These are phyloP conservation scores for Vairimorpha ceranae DNA, from an alignment of 371 early-diverging fungal species.

Conservation along the genomic window DNA sequence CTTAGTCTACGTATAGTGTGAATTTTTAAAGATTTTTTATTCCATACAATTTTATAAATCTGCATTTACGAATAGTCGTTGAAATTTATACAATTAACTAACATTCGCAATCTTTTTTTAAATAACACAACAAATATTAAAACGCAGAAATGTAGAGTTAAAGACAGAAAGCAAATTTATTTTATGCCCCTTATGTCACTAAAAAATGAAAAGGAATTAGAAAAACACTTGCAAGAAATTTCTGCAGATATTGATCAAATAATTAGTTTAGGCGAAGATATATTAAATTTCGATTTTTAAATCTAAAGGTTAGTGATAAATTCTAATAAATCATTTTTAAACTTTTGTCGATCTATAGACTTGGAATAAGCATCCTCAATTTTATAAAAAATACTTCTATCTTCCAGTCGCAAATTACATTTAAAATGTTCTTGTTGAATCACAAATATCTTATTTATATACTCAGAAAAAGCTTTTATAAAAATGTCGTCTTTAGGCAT, in stretches of 20 bases:
- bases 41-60: too few relatives aligned
- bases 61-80: too few relatives aligned
- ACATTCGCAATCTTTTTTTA: too few relatives aligned
- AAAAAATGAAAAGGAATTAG: too few relatives aligned
- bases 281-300: neutral
- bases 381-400: constrained; percentile 10
- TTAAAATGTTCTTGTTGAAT: neutral
- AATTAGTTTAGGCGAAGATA: constrained; percentile 14
- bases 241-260: constrained; percentile 24
- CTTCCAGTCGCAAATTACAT: constrained; percentile 29
- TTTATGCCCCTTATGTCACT: too few relatives aligned
- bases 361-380: constrained; percentile 20
- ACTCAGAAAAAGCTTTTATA: constrained; percentile 6
- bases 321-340: constrained; percentile 38
- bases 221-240: constrained; percentile 15
- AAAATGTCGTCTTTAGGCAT: constrained; percentile 36
- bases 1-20: too few relatives aligned
- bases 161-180: too few relatives aligned
- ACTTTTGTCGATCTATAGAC: constrained; percentile 26
- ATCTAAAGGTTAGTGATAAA: constrained; percentile 14
- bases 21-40: too few relatives aligned
- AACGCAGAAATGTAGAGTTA: too few relatives aligned
- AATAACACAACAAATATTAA: too few relatives aligned
- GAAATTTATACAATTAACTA: too few relatives aligned
- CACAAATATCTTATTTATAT: constrained; percentile 19